Base-by-base conservation (phyloP, 768 basidiomycete species). In the Leucocoprinus leucothites region DNA sequence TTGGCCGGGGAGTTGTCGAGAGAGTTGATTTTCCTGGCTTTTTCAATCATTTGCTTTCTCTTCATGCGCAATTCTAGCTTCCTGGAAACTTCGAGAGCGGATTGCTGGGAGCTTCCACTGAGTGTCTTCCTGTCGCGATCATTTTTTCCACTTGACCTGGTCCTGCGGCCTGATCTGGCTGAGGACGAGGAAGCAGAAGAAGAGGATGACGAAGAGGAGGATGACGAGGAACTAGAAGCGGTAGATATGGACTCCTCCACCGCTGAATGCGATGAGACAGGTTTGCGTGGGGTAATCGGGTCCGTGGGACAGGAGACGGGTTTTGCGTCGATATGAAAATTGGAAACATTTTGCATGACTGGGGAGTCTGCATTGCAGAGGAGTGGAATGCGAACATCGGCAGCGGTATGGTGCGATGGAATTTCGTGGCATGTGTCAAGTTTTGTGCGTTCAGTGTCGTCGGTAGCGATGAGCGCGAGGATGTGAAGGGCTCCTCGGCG, bases 1-100 rank as follows among this genome's bases (percentile, higher is more conserved):
- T 83, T 75, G 58, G 76, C 82, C 50, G 83, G 82, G 8, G 83
- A 79, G 60, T 82, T 82, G 56, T 75, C 74, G n/a, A 77, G 63
- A 38, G 75, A 74, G 57, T 69, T 70, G 58, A 75, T 75, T 62
- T 69, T 73, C 57, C 64, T 68, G 36, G 74, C 74, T 50, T 68
- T 69, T 22, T 71, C 68, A 61, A 73, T 60, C 46, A 69, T 62
- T 47, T 70, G 68, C 51, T 66, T 68, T 45, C 73, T 66, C 52
- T 63, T 67, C 22, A 61, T 64, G 51, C 67, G 65, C 60, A 73
- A 66, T 53, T 70, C 65, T 41, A 64, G 51, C 60, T 66, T 69
- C 43, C 16, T 44, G 44, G 19, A 11, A 48, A 60, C 58, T 52
- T 64, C 69, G 42, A 67, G 56, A n/a, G 64, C 58, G n/a, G 62